Evolutionary conservation across 2,329 filamentous ascomycete species (phyloP), one percentile per base, ranked within the genome.

Genomic region (Claviceps sp.): DNA sequence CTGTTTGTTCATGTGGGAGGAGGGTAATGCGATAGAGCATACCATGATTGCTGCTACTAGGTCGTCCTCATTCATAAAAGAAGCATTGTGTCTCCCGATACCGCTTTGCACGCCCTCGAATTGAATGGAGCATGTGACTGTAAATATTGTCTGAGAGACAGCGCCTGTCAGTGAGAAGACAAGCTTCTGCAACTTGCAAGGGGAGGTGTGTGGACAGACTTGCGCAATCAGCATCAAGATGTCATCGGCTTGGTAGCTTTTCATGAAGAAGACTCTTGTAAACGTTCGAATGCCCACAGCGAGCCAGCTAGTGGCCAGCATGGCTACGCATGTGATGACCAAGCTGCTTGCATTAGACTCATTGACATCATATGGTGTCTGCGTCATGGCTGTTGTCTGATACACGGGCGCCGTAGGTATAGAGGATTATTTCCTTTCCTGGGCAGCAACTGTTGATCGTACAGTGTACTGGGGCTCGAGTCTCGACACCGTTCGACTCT

Each of bases 221-320:
- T 74, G 73, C 34, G 70, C 68, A 52, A 70, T 57, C 44, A 77
- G 55, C 73, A 78, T 77, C 55, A 77, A 63, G 73, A 74, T 77
- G 63, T 78, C 75, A 60, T 78, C 75, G n/a, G 63, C 54, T 57
- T 73, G 66, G 51, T 76, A 73, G 49, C 64, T 63, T 39, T 69
- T 72, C 54, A 69, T 74, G 55, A 75, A 58, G 22, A 68, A 61
- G 5, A 61, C 62, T 52, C 71, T 65, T 13, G 72, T 72, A 59
- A 73, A 74, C n/a, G 61, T 66, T 51, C 72, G 64, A 44, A 75
- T 59, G 14, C 62, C 59, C 39, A 75, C 67, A 29, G 71, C 68
- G 13, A 72, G 50, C 66, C 68, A 73, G 47, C 64, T 72, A 17
- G 73, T 54, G 17, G 55, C 56, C 45, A 75, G 62, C 45, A 75